A percentile compares a stretch with the other conserved stretches of the same genome.
Evolutionary conservation across 2,329 filamentous ascomycete species (phyloP).

Genomic region (Pseudogymnoascus sp.): DNA sequence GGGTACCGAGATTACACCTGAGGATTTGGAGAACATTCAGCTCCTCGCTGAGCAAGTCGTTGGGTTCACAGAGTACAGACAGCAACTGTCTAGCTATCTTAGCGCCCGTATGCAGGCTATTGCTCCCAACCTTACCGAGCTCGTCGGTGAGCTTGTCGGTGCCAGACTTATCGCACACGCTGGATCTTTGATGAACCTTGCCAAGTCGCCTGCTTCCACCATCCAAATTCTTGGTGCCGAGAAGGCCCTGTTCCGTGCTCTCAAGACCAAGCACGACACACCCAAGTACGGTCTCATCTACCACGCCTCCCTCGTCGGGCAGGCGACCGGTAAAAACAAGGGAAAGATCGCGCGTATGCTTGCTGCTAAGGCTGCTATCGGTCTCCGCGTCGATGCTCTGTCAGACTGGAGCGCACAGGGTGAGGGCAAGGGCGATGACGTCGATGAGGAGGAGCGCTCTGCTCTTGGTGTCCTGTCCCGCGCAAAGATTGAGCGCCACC

Average conservation of each 20-base stretch:
- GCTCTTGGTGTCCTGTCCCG: conserved; percentile 67
- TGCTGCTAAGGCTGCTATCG: conserved; percentile 85
- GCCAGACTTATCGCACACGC: conserved; percentile 91
- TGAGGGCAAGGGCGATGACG: conserved; percentile 51
- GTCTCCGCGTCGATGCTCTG: conserved; percentile 85
- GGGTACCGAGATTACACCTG: conserved; percentile 91
- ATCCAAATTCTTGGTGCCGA: conserved; percentile 98
- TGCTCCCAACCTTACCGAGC: conserved; percentile 86
- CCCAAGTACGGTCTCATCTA: conserved; percentile 97
- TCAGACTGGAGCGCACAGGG: conserved; percentile 65
- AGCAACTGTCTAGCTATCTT: conserved; percentile 80
- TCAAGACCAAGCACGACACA: conserved; percentile 99
- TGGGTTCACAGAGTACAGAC: conserved; percentile 80
- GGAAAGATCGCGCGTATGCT: conserved; percentile 98
- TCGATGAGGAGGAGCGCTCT: conserved; percentile 82
- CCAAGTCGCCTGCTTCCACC: conserved; percentile 90
- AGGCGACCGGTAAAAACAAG: conserved; percentile 97
- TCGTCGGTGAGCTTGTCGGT: conserved; percentile 89
- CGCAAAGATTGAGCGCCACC: conserved; percentile 65
- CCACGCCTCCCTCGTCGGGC: conserved; percentile 86
- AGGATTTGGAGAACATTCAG: conserved; percentile 89
- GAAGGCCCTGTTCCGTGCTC: conserved; percentile 94
- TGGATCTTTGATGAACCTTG: conserved; percentile 86
- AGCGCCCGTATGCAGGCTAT: conserved; percentile 93
- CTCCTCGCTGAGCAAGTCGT: conserved; percentile 90